Base-by-base conservation (phyloP, 768 basidiomycete genomes). In the Trametes elegans region DNA sequence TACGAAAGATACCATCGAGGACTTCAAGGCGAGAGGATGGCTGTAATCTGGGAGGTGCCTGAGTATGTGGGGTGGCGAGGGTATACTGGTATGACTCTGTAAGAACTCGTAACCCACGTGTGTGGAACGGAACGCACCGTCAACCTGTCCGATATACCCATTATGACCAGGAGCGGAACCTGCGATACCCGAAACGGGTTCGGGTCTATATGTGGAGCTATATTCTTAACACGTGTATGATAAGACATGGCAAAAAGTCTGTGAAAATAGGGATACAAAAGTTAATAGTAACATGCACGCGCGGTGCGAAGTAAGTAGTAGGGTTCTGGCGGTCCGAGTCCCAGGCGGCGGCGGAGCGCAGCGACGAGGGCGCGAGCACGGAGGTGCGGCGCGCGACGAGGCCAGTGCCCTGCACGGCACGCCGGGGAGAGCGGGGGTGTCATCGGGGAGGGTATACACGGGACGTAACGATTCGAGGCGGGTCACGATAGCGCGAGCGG, bases 21-120 rank as follows among this genome's bases (percentile, higher is more conserved):
- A 80, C 55, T 79, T 74, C 46, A 73, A 74, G 60, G 64, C 59
- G n/a, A 70, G 72, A 24, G 74, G 76, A 1, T 79, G 60, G 53
- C 42, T 56, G 31, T 56, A 19, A 32, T 4, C 7, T 7, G 31
- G 31, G 7, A 31, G 7, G 13, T 13, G 31, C 31, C 31, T 31
- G 31, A 23, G 31, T 32, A 46, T 34, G 45, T 16, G 8, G 29
- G 19, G 45, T 34, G 31, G 28, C 29, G 32, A n/a, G n/a, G n/a
- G n/a, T n/a, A n/a, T n/a, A n/a, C n/a, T n/a, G n/a, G n/a, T n/a
- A n/a, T n/a, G n/a, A n/a, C n/a, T n/a, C n/a, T n/a, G n/a, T n/a
- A n/a, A n/a, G n/a, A n/a, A n/a, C n/a, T n/a, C n/a, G n/a, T n/a
- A n/a, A n/a, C n/a, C n/a, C n/a, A n/a, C n/a, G n/a, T n/a, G n/a